phyloP scores from a whole-genome alignment of 2,329 filamentous ascomycete species.

The Chaetomium strumarium region DNA sequence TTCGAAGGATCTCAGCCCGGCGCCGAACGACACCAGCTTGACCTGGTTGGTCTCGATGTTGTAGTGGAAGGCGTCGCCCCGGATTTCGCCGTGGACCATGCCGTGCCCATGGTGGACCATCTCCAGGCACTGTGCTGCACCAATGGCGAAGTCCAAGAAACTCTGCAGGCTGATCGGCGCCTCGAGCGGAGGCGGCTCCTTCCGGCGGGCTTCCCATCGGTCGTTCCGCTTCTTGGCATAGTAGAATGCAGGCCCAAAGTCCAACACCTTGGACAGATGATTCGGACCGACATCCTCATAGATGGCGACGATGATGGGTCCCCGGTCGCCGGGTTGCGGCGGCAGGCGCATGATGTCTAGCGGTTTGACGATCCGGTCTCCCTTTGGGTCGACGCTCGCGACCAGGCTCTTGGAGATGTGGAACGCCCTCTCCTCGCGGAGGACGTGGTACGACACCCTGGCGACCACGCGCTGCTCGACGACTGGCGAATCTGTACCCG shows the following conservation, averaged over 20 bases:
- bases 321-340: conserved; percentile 61
- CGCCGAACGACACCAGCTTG: conserved; percentile 78
- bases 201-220: conserved; percentile 40
- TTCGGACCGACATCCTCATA: conserved; percentile 75
- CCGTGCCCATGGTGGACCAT: conserved; percentile 85
- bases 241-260: conserved; percentile 73
- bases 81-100: conserved; percentile 83
- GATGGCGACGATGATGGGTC: conserved; percentile 69
- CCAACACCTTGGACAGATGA: conserved; percentile 62
- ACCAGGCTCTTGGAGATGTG: conserved; percentile 73
- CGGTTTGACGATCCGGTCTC: conserved; percentile 71
- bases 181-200: conserved; percentile 42
- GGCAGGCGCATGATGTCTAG: conserved; percentile 72
- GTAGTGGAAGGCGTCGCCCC: conserved; percentile 88
- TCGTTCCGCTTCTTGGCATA: conserved; percentile 48
- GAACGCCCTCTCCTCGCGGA: conserved; percentile 82
- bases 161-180: conserved; percentile 63
- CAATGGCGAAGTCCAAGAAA: conserved; percentile 88
- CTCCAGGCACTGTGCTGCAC: conserved; percentile 78
- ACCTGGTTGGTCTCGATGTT: conserved; percentile 64
- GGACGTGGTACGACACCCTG: conserved; percentile 71
- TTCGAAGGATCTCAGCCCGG: conserved; percentile 81
- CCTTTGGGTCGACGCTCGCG: conserved; percentile 63
- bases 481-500: conserved; percentile 45
- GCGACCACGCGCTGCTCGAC: conserved; percentile 67